Conservation (phyloP, 495 filamentous ascomycete species). For the Aspergillus nanangensis region DNA sequence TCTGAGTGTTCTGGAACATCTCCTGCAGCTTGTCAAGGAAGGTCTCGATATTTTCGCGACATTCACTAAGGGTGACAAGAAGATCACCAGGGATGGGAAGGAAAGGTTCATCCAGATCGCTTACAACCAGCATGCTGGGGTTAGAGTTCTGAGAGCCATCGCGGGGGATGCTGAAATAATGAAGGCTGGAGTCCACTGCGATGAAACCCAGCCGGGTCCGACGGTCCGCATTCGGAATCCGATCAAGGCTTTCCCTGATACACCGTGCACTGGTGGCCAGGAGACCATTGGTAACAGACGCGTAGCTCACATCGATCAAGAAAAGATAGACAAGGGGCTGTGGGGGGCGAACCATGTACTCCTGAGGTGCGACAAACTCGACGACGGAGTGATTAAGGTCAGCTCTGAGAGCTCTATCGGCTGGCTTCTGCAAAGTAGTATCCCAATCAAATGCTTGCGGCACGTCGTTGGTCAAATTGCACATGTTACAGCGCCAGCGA, state of each 20-base stretch:
- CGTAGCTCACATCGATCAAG: conserved; percentile 93
- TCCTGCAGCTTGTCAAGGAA: conserved; percentile 89
- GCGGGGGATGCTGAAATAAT: conserved; percentile 91
- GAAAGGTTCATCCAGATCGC: conserved; percentile 96
- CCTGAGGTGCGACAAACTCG: conserved; percentile 95
- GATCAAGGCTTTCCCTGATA: conserved; percentile 90
- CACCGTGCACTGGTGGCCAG: conserved; percentile 89
- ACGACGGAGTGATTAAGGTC: conserved; percentile 94
- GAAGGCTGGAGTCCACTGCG: conserved; percentile 88
- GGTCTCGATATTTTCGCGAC: conserved; percentile 80
- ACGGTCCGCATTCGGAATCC: conserved; percentile 95
- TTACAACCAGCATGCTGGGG: conserved; percentile 88
- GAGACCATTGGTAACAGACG: conserved; percentile 87
- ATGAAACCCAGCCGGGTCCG: conserved; percentile 92
- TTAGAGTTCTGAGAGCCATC: conserved; percentile 80
- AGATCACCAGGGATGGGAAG: conserved; percentile 89
- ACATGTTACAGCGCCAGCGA: conserved; percentile 99
- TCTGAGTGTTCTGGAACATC: conserved; percentile 96
- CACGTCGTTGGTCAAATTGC: conserved; percentile 96
- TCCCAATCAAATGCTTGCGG: conserved; percentile 99
- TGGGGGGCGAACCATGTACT: conserved; percentile 98
- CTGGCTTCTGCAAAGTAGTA: conserved; percentile 76
- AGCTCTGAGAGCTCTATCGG: conserved; percentile 82
- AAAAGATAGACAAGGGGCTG: conserved; percentile 98
- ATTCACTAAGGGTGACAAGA: conserved; percentile 86